A percentile compares a stretch with the other conserved stretches of the same genome.
These are phyloP conservation scores for Chaetomiaceae sp. DNA, from an alignment of 2,329 filamentous ascomycete species.

Conservation along the genomic window DNA sequence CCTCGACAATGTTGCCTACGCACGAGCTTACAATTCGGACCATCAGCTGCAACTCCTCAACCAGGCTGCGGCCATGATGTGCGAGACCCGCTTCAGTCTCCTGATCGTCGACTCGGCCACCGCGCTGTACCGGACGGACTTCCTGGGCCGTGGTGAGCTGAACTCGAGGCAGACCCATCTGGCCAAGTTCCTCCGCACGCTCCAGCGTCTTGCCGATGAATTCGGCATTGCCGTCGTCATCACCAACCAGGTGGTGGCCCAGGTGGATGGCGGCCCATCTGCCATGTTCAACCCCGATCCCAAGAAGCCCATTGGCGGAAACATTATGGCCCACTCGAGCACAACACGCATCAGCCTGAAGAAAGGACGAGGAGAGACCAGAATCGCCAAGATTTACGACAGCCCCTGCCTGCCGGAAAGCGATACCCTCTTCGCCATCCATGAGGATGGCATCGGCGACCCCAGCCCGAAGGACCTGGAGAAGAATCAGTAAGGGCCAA, in stretches of 20 bases:
- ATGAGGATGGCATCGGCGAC: slow-evolving; percentile 94
- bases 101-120: slow-evolving; percentile 96
- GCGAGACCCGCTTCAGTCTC: slow-evolving; percentile 93
- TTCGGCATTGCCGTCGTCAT: slow-evolving; percentile 98
- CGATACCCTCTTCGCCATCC: slow-evolving; percentile 94
- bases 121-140: slow-evolving; percentile 91
- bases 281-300: slow-evolving; percentile 99
- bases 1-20: slow-evolving; percentile 96
- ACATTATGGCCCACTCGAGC: slow-evolving; percentile 97
- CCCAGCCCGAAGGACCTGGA: slow-evolving; percentile 93
- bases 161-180: slow-evolving; percentile 88
- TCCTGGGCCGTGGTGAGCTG: slow-evolving; percentile 91
- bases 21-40: slow-evolving; percentile 96
- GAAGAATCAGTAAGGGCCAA: slow-evolving; percentile 57
- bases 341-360: slow-evolving; percentile 92
- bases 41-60: slow-evolving; percentile 94
- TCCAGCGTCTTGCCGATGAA: slow-evolving; percentile 72
- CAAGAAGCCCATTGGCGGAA: slow-evolving; percentile 97
- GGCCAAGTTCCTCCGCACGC: slow-evolving; percentile 80
- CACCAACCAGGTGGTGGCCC: slow-evolving; percentile 96
- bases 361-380: slow-evolving; percentile 90
- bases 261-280: slow-evolving; percentile 92
- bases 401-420: slow-evolving; percentile 95
- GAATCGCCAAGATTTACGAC: slow-evolving; percentile 99
- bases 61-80: slow-evolving; percentile 98